These are phyloP conservation scores for Atkinsonella texensis DNA, from an alignment of 2,329 filamentous ascomycete genomes.

Conservation along the genomic window DNA sequence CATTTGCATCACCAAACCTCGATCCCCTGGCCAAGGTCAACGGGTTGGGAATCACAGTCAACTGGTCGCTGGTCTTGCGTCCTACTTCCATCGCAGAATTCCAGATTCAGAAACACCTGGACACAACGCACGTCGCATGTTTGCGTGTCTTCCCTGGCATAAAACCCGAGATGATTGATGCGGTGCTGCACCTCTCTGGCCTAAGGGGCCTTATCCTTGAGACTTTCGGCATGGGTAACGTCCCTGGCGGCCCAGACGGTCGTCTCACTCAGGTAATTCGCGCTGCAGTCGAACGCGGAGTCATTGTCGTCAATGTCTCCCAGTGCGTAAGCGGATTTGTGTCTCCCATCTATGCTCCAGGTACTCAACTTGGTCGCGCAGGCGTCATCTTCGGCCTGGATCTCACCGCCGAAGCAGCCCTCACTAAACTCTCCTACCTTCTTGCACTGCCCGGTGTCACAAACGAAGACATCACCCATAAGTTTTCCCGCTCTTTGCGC, in stretches of 20 bases:
- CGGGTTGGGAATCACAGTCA: conserved; percentile 66
- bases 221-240: conserved; percentile 88
- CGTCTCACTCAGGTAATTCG: conserved; percentile 67
- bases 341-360: conserved; percentile 65
- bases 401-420: conserved; percentile 78
- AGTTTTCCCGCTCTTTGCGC: conserved; percentile 64
- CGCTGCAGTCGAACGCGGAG: conserved; percentile 64
- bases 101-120: conserved; percentile 59
- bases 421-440: conserved; percentile 83
- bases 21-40: conserved; percentile 72
- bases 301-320: conserved; percentile 82
- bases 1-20: conserved; percentile 81
- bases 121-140: conserved; percentile 82
- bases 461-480: conserved; percentile 50
- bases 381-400: conserved; percentile 86
- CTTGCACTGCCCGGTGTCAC: conserved; percentile 56
- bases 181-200: conserved; percentile 63
- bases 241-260: conserved; percentile 70
- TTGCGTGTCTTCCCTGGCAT: conserved; percentile 87
- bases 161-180: conserved; percentile 84
- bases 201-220: conserved; percentile 76
- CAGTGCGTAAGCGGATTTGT: conserved; percentile 75
- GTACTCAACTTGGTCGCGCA: conserved; percentile 64
- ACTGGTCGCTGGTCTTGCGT: conserved; percentile 66
- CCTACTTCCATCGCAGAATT: conserved; percentile 66